Evolutionary conservation across 352 stramenopile genomes (phyloP), one percentile per base, ranked within the genome.

Genomic region (Aphanomyces stellatus): DNA sequence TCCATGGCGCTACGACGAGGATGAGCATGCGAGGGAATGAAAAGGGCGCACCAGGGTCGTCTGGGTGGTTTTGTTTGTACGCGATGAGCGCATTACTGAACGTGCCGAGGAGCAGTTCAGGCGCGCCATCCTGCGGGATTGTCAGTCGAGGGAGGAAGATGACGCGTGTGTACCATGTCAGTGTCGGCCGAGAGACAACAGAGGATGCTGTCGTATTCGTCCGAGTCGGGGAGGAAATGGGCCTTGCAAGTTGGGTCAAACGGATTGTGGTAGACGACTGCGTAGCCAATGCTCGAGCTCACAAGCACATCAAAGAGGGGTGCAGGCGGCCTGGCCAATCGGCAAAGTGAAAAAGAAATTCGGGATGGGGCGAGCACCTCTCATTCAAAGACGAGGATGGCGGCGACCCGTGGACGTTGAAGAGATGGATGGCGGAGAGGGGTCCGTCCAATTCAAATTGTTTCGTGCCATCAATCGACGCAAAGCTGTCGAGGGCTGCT

Each of bases 171-270:
- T 25, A 64, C 55, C 35, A 64, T 51, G 55, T 64, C 55, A 24
- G 51, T 46, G 55, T 64, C 55, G 17, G 55, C 55, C 6, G 55
- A 64, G 22, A 46, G 17, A 28, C 55, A 64, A 35, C 55, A 64
- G 10, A 64, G 37, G 22, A 64, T 30, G 55, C 55, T 64, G 55
- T 64, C 55, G 25, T 53, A 64, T 15, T 64, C 30, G 55, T 64
- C 55, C 19, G 55, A 64, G 15, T 64, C 55, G 33, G 55, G 55
- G 24, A 64, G 30, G 15, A 64, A 5, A 17, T 28, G 8, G 7
- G 55, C 28, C 2, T 11, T 15, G 17, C 33, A 43, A 5, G 35
- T 19, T n/a, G 35, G 11, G 40, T 64, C 33, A 35, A 64, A 64
- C 22, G 55, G 55, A 35, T 64, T 3, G 4, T 43, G 33, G 25